Evolutionary conservation across 75 land plant genomes (phyloP).

Genomic region (Pseudotsuga menziesii): DNA sequence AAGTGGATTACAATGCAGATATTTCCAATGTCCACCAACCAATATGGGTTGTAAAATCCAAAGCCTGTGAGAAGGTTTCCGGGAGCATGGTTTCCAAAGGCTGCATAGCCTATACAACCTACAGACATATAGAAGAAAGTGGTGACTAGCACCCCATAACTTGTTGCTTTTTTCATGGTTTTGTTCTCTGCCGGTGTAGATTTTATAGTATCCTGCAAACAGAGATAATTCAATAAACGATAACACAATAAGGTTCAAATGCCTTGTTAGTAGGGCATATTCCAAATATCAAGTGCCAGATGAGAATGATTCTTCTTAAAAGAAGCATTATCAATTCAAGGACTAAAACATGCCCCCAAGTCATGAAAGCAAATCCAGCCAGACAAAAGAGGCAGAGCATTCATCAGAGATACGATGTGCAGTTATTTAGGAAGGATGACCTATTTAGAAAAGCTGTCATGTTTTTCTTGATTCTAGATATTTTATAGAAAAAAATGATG

Average conservation of each 20-base stretch:
- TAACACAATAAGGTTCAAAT: not conserved
- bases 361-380: not conserved
- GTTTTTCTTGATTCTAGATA: no score
- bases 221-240: not conserved
- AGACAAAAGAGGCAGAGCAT: not conserved
- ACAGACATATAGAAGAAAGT: slow-evolving; percentile 53
- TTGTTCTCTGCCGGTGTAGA: slow-evolving; percentile 49
- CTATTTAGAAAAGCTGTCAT: no score
- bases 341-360: no score
- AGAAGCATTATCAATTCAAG: no score
- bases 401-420: no score
- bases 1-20: slow-evolving; percentile 47
- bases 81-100: slow-evolving; percentile 54
- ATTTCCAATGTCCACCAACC: slow-evolving; percentile 55
- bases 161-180: slow-evolving; percentile 49
- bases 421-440: no score
- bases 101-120: slow-evolving; percentile 47
- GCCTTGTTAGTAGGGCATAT: not conserved
- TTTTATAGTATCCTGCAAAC: slow-evolving; percentile 44
- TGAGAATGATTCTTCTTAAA: not conserved
- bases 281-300: not conserved
- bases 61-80: slow-evolving; percentile 65
- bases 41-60: slow-evolving; percentile 48
- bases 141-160: slow-evolving; percentile 36
- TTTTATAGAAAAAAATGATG: not conserved